phyloP scores from a whole-genome alignment of 2,329 filamentous ascomycete genomes.

The Fusarium mexicanum region DNA sequence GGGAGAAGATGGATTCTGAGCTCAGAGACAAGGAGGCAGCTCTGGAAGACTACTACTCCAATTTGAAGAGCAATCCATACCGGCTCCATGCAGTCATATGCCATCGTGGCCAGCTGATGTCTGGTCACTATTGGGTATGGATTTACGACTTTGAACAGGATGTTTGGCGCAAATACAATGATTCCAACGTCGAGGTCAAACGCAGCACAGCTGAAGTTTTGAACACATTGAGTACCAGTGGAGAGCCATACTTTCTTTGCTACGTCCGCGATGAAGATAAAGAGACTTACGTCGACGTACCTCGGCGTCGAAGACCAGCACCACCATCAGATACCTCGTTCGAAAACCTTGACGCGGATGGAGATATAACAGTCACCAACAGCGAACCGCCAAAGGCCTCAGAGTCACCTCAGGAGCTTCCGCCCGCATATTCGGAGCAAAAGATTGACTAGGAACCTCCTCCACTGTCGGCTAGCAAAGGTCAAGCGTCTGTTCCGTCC shows the following conservation, averaged over 20 bases:
- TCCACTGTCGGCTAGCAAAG: background rate
- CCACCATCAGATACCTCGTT: slow-evolving; percentile 11
- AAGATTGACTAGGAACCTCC: slow-evolving; percentile 31
- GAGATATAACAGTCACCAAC: slow-evolving; percentile 33
- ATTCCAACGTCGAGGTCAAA: slow-evolving; percentile 78
- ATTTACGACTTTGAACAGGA: slow-evolving; percentile 86
- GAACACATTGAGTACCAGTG: slow-evolving; percentile 69
- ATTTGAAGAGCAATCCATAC: slow-evolving; percentile 75
- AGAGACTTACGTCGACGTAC: slow-evolving; percentile 61
- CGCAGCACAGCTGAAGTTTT: slow-evolving; percentile 76
- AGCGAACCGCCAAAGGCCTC: slow-evolving; percentile 1
- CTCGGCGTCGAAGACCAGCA: slow-evolving; percentile 48
- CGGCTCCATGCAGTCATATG: slow-evolving; percentile 92
- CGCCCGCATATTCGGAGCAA: slow-evolving; percentile 28
- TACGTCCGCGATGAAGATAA: slow-evolving; percentile 78
- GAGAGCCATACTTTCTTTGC: slow-evolving; percentile 85
- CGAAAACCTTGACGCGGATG: slow-evolving; percentile 37
- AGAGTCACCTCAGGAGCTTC: slow-evolving; percentile 8
- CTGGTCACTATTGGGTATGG: slow-evolving; percentile 97
- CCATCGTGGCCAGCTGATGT: slow-evolving; percentile 77
- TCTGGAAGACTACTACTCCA: slow-evolving; percentile 50
- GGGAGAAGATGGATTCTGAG: slow-evolving; percentile 59
- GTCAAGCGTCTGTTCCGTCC: background rate
- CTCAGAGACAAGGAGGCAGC: slow-evolving; percentile 43
- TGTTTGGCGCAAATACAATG: slow-evolving; percentile 95